Evolutionary conservation across 169 alveolate genomes (phyloP), one percentile per base, ranked within the genome.

Genomic region (Cryptosporidium canis): DNA sequence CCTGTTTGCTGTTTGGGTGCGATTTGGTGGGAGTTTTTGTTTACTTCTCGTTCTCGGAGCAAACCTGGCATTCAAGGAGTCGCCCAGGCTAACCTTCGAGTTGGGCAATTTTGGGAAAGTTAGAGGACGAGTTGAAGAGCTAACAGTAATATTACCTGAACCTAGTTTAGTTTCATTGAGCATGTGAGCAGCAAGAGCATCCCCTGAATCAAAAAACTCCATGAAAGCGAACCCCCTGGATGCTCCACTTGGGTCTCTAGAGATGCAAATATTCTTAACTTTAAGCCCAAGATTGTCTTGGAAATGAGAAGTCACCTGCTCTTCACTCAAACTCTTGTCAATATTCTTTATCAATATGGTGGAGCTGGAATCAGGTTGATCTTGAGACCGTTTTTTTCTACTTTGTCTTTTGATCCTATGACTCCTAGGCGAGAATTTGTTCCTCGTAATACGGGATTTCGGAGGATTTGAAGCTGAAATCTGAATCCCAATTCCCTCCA

Each of bases 141-240:
- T 77, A 11, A 77, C 63, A 6, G 87, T 77, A 39, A 77, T 58
- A 5, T 16, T 55, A 1, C n/a, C 58, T 35, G 68, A 56, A 14
- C 92, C 90, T 48, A 85, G 83, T 16, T 21, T 43, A 1, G 92
- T 47, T 39, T 47, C 92, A 48, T 85, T 85, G 16, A 72, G 67
- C 83, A 85, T 72, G 66, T 66, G 83, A 21, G 92, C 92, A 11
- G 90, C 70, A 39, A 85, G 61, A 37, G 92, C 90, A 66, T 72
- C 92, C 44, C 29, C 70, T 5, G 85, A 44, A 31, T 33, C 44
- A 16, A 41, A 66, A 44, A 85, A 77, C 47, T 85, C 90, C 44
- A 85, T 63, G 29, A 77, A 85, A 11, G 66, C 92, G 66, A 77
- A 77, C 37, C 92, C 92, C 11, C 65, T 77, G 5, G 92, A 77